These are phyloP conservation scores for Annulohypoxylon moriforme DNA, from an alignment of 495 filamentous ascomycete species.

Conservation along the genomic window DNA sequence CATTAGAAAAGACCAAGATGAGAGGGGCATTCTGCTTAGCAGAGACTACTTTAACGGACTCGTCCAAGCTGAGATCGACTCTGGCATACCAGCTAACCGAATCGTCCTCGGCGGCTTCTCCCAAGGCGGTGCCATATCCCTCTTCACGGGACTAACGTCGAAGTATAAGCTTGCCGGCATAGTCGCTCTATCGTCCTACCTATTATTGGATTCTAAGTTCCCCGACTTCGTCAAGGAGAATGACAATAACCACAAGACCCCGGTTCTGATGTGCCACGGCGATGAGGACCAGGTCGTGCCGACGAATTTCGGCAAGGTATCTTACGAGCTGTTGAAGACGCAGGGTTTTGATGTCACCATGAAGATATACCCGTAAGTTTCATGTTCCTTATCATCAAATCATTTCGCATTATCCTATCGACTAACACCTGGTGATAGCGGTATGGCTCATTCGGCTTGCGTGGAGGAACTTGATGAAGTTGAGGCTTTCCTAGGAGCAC, in stretches of 20 bases:
- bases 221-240: constrained; percentile 71
- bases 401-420: background rate
- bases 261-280: constrained; percentile 90
- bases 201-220: constrained; percentile 79
- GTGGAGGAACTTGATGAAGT: constrained; percentile 84
- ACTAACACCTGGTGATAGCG: constrained; percentile 54
- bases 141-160: constrained; percentile 75
- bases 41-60: constrained; percentile 80
- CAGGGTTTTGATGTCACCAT: constrained; percentile 78
- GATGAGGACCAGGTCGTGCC: constrained; percentile 76
- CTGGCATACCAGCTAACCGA: constrained; percentile 82
- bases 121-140: constrained; percentile 66
- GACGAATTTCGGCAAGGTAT: constrained; percentile 72
- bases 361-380: constrained; percentile 76
- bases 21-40: constrained; percentile 79
- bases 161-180: constrained; percentile 85
- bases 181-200: constrained; percentile 84
- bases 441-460: constrained; percentile 80
- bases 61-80: constrained; percentile 83
- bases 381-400: background rate
- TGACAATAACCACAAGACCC: constrained; percentile 79
- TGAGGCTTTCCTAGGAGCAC: constrained; percentile 76
- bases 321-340: constrained; percentile 70
- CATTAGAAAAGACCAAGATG: constrained; percentile 69
- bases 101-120: constrained; percentile 81